Evolutionary conservation across 129 eudicot genomes (phyloP), one percentile per base, ranked within the genome.

Genomic region (Tagetes erecta): DNA sequence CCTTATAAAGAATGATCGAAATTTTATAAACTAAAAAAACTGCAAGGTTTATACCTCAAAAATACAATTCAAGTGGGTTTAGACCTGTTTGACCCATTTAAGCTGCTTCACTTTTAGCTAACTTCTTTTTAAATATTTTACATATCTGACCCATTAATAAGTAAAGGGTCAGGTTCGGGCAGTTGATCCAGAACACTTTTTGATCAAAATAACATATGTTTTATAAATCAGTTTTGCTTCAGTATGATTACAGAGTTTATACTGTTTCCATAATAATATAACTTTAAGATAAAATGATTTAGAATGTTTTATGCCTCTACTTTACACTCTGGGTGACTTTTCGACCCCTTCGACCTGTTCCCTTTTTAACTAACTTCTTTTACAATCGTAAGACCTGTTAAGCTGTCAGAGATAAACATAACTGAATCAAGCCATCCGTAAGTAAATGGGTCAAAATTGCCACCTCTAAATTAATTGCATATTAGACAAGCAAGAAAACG

Each of bases 161-260:
- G 10, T 20, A 14, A 5, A 53, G 35, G 10, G 35, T 53, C 10
- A 41, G n/a, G 35, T 41, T 66, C 27, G 27, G 27, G 27, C 27
- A 20, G 49, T 44, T 44, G 74, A 51, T 20, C 74, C 34, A 34
- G 20, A 20, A 20, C 37, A 40, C 42, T 8, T 13, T 9, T 35
- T 50, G 2, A 4, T 45, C 40, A 33, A 33, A 35, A 12, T 11
- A 8, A 0, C 3, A 55, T 38, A 27, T 3, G 1, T 52, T 55
- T 10, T 8, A 12, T 14, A 27, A n/a, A 55, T 20, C 3, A 55
- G 3, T 5, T 9, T 8, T 30, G 20, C 45, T 4, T 53, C 65
- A 38, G 38, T 53, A 38, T 71, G 66, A 20, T 55, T 39, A 53
- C 44, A 59, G 42, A 72, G 11, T 46, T 72, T 31, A 57, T 58